A percentile compares a stretch with the other conserved stretches of the same genome.
phyloP scores from a whole-genome alignment of 2,329 filamentous ascomycete species.

The Cercospora sesami region DNA sequence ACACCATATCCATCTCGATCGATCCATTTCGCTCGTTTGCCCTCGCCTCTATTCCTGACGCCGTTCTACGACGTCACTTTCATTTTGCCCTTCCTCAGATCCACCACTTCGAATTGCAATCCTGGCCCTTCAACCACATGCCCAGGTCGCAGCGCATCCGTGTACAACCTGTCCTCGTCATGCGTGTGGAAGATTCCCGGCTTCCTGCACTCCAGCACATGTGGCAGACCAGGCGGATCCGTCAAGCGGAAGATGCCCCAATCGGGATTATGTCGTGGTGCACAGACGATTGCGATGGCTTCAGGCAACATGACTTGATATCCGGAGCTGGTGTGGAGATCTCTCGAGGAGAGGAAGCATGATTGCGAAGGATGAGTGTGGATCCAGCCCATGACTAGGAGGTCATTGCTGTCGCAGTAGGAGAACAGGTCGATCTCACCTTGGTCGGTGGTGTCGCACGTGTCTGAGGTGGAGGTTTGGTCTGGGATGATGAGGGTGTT shows the following conservation, averaged over 20 bases:
- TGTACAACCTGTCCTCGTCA: constrained; percentile 70
- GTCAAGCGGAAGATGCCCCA: constrained; percentile 90
- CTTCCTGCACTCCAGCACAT: constrained; percentile 77
- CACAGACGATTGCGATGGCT: constrained; percentile 94
- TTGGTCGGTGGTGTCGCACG: constrained; percentile 91
- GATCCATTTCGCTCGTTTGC: background rate
- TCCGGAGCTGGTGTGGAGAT: constrained; percentile 88
- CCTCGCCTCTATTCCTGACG: background rate
- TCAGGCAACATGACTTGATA: constrained; percentile 97
- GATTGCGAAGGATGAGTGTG: constrained; percentile 96
- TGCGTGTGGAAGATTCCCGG: constrained; percentile 83
- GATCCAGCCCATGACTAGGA: constrained; percentile 93
- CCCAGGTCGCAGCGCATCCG: constrained; percentile 62
- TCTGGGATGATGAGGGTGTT: constrained; percentile 85
- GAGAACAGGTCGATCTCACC: constrained; percentile 70
- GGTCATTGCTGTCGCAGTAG: constrained; percentile 79
- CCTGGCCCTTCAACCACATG: constrained; percentile 61
- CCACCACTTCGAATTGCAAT: constrained; percentile 64
- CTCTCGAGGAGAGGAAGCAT: constrained; percentile 94
- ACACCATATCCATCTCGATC: constrained; percentile 11
- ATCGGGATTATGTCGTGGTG: constrained; percentile 75
- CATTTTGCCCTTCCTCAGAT: constrained; percentile 50
- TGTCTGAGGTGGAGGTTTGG: constrained; percentile 85
- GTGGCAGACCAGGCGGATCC: constrained; percentile 82
- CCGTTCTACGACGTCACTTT: constrained; percentile 6